These are phyloP conservation scores for Aspergillus sp. DNA, from an alignment of 2,329 filamentous ascomycete genomes.

Conservation along the genomic window DNA sequence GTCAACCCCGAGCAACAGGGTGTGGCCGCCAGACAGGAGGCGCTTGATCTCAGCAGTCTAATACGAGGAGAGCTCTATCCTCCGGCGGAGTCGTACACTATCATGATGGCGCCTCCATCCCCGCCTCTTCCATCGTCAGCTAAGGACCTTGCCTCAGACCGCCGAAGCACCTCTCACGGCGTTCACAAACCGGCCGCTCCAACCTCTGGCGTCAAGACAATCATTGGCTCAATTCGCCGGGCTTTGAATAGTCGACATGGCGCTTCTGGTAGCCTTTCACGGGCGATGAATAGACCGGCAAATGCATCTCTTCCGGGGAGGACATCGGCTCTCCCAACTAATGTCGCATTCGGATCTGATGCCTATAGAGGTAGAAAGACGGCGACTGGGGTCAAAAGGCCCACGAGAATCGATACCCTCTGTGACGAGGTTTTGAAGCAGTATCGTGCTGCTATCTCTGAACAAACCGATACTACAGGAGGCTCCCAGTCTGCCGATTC, in stretches of 20 bases:
- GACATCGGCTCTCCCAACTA: conserved; percentile 45
- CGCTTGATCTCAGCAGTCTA: conserved; percentile 76
- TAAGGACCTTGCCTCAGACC: conserved; percentile 26
- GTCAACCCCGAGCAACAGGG: conserved; percentile 46
- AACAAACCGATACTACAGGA: conserved; percentile 13
- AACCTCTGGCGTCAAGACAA: conserved; percentile 74
- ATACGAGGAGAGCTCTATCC: conserved; percentile 84
- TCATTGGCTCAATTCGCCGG: conserved; percentile 82
- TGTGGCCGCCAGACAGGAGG: conserved; percentile 56
- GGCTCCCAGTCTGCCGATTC: background rate
- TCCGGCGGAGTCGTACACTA: conserved; percentile 78
- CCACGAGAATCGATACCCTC: conserved; percentile 75
- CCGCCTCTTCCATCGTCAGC: conserved; percentile 38
- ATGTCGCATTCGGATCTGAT: conserved; percentile 49
- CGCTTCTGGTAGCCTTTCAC: conserved; percentile 33
- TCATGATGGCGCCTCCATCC: conserved; percentile 59
- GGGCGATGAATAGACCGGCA: conserved; percentile 36
- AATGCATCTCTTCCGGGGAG: conserved; percentile 39
- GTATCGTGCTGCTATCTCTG: conserved; percentile 70
- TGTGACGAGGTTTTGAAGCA: conserved; percentile 77
- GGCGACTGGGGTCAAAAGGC: conserved; percentile 42
- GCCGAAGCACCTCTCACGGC: conserved; percentile 33
- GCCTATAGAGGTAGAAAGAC: conserved; percentile 44
- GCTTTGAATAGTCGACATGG: conserved; percentile 67
- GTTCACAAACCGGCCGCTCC: conserved; percentile 29